Conservation (phyloP, 2,329 filamentous ascomycete genomes). For the Pseudogymnoascus sp. region DNA sequence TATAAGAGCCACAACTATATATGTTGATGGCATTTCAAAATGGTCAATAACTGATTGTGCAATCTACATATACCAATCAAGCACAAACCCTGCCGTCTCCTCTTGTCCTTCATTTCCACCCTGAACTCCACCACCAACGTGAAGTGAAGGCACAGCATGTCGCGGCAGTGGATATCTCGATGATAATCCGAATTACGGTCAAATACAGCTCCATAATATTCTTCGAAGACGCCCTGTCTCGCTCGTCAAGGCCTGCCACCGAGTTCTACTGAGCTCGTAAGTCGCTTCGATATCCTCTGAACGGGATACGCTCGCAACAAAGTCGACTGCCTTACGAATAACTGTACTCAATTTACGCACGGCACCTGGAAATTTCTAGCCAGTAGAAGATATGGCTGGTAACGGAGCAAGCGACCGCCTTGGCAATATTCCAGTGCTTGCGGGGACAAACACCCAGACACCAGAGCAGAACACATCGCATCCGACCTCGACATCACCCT, state of each 20-base stretch:
- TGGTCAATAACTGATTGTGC: background rate
- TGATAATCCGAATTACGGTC: background rate
- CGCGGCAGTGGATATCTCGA: background rate
- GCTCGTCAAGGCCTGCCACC: background rate
- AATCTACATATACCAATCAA: background rate
- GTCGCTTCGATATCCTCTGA: background rate
- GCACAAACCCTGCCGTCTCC: background rate
- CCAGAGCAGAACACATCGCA: constrained; percentile 2
- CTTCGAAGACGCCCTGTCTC: background rate
- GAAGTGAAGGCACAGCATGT: constrained; percentile 2
- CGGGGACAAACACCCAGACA: background rate
- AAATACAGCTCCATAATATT: background rate
- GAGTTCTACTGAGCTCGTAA: background rate
- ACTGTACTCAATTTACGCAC: background rate
- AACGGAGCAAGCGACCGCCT: constrained; percentile 3
- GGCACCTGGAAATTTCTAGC: background rate
- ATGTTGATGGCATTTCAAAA: background rate
- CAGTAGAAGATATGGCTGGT: background rate
- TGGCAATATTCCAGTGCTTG: background rate
- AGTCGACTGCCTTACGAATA: background rate
- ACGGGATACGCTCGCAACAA: background rate
- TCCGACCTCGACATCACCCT: background rate
- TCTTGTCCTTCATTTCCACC: background rate
- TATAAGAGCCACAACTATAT: background rate
- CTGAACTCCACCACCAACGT: background rate